Conservation (phyloP, 2,329 filamentous ascomycete genomes). For the Fusarium caatingaense region DNA sequence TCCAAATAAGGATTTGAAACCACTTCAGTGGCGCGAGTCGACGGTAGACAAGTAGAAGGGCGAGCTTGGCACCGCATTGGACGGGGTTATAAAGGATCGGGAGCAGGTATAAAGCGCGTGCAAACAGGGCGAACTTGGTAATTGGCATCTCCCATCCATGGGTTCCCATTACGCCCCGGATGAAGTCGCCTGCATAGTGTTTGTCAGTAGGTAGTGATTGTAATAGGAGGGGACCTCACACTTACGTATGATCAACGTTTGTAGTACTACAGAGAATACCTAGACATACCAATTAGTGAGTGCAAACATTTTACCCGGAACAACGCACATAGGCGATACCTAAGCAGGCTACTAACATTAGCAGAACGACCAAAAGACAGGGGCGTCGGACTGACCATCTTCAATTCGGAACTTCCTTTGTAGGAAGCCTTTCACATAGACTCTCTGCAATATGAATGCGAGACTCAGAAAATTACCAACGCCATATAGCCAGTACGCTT, state of each 20-base stretch:
- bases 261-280: background rate
- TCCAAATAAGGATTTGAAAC: constrained; percentile 3
- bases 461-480: background rate
- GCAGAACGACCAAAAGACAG: background rate
- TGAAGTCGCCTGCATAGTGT: background rate
- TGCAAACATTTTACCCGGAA: background rate
- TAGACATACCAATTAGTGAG: background rate
- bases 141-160: background rate
- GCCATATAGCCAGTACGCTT: background rate
- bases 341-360: background rate
- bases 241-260: background rate
- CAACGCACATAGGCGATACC: background rate
- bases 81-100: background rate
- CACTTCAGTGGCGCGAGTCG: background rate
- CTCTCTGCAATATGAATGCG: background rate
- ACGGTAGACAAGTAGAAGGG: background rate
- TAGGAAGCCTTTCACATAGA: background rate
- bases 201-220: background rate
- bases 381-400: background rate
- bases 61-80: background rate
- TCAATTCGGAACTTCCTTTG: background rate
- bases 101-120: background rate
- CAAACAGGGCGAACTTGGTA: background rate
- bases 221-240: background rate
- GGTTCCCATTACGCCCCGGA: background rate